Percentiles rank a stretch among this genome's conserved stretches.
Conservation (phyloP, 371 early-diverging fungal species). For the Mucor ambiguus region DNA sequence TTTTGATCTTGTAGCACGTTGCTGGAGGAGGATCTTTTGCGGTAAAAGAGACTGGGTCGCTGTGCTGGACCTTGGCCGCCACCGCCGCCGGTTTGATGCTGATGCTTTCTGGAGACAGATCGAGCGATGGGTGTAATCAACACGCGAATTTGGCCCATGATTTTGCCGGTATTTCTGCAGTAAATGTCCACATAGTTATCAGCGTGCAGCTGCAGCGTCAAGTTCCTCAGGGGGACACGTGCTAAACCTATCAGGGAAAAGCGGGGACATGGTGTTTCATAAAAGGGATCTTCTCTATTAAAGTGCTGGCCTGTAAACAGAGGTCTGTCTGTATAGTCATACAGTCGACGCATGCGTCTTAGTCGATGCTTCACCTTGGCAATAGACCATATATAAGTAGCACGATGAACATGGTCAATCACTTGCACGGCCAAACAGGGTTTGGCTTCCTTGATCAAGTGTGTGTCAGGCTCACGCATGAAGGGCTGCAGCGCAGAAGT, state of each 20-base stretch:
- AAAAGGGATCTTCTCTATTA: conserved; percentile 71
- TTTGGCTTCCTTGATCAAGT: conserved; percentile 43
- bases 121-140: conserved; percentile 48
- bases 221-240: conserved; percentile 49
- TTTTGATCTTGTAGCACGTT: not conserved
- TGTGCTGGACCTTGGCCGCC: not conserved
- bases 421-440: conserved; percentile 70
- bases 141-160: conserved; percentile 53
- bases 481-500: conserved; percentile 37
- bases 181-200: conserved; percentile 59
- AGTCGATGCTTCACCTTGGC: conserved; percentile 62
- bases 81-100: not conserved
- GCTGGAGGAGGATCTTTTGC: conserved; percentile 6
- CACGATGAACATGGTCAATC: conserved; percentile 65
- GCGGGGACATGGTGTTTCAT: conserved; percentile 54
- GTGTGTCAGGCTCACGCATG: conserved; percentile 47
- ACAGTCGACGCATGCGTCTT: conserved; percentile 72
- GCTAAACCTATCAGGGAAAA: conserved; percentile 67
- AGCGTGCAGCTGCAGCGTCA: conserved; percentile 53
- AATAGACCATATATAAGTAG: conserved; percentile 76
- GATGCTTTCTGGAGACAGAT: conserved; percentile 25
- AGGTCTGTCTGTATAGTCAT: conserved; percentile 68
- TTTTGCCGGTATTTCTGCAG: conserved; percentile 56
- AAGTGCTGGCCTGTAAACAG: conserved; percentile 54
- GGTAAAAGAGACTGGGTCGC: conserved; percentile 7